A percentile compares a stretch with the other conserved stretches of the same genome.
Conservation (phyloP, 108 stramenopile genomes). For the Nitzschia sp. region DNA sequence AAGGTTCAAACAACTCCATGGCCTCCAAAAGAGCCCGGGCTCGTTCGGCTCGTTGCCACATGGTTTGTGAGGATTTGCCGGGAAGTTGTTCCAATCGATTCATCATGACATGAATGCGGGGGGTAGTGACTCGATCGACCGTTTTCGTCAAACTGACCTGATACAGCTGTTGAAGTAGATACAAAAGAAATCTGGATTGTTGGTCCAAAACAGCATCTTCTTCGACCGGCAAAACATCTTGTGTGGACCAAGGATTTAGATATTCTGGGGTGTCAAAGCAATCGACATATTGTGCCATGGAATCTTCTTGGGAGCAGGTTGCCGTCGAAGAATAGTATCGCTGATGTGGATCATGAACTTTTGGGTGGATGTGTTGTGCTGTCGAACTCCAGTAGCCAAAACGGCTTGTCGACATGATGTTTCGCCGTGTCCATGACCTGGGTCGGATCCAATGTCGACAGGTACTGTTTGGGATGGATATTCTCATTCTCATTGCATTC, state of each 20-base stretch:
- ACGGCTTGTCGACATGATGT: no score
- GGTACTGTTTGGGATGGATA: no score
- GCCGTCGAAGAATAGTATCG: no score
- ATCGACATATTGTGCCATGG: background rate
- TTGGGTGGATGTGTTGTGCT: no score
- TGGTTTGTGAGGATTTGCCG: constrained; percentile 4
- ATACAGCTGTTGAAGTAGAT: constrained; percentile 23
- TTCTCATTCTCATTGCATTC: no score
- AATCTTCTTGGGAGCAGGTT: no score
- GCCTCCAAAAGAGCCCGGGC: constrained; percentile 21
- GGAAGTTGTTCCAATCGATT: constrained; percentile 12
- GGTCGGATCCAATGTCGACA: no score
- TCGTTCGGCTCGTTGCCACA: constrained; percentile 36
- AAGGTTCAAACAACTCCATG: constrained; percentile 25
- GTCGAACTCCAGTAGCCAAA: no score
- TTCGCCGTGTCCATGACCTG: no score
- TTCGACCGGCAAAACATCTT: constrained; percentile 17
- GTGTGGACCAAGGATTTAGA: constrained; percentile 11
- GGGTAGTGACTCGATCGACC: constrained; percentile 30
- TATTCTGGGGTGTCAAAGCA: constrained; percentile 16
- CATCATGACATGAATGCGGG: constrained; percentile 19
- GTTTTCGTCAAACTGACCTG: constrained; percentile 28
- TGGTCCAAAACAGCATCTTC: constrained; percentile 12
- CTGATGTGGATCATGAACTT: no score
- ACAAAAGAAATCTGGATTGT: constrained; percentile 22